phyloP scores from a whole-genome alignment of 345 rosid genomes.

The Syzygium grande region DNA sequence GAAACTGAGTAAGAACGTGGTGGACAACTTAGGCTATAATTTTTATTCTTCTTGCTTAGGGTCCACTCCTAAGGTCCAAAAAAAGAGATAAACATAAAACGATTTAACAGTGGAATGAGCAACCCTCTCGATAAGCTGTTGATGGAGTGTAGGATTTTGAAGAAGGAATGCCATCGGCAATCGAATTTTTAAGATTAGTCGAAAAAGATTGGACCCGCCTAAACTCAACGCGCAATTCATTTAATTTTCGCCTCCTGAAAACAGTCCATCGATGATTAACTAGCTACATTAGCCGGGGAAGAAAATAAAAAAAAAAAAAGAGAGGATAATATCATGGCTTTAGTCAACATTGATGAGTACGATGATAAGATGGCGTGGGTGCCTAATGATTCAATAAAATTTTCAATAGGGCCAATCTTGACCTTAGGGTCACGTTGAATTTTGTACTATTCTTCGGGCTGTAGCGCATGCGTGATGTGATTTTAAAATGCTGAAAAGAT shows the following conservation, averaged over 20 bases:
- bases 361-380: neutral
- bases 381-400: neutral
- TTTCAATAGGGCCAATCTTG: neutral
- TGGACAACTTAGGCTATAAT: neutral
- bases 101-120: neutral
- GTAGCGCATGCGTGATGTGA: neutral
- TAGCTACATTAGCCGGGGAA: neutral
- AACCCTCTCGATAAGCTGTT: neutral
- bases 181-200: neutral
- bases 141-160: neutral
- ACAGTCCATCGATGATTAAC: neutral
- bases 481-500: neutral
- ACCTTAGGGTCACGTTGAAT: neutral
- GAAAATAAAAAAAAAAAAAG: neutral
- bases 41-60: neutral
- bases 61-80: neutral
- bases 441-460: neutral
- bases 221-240: neutral
- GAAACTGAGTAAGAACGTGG: neutral
- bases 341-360: neutral
- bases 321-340: neutral
- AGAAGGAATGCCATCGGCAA: neutral
- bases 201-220: neutral
- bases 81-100: neutral
- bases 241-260: neutral